A percentile compares a stretch with the other conserved stretches of the same genome.
These are phyloP conservation scores for Candida multigemmis DNA, from an alignment of 805 yeast species.

Conservation along the genomic window DNA sequence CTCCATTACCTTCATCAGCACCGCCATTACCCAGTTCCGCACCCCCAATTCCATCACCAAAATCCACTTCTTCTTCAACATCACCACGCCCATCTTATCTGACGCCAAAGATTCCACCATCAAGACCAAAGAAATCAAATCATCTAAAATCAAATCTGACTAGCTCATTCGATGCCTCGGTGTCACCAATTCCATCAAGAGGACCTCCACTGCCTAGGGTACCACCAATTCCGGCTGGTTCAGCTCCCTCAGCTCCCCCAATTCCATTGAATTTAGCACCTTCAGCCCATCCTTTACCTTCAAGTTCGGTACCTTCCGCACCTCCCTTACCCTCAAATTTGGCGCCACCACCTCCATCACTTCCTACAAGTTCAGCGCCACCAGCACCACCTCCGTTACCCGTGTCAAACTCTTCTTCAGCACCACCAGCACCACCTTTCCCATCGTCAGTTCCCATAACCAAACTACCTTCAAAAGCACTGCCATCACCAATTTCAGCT, in stretches of 20 bases:
- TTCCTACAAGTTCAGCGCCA: conserved; percentile 7
- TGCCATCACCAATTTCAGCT: conserved; percentile 20
- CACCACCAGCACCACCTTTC: conserved; percentile 8
- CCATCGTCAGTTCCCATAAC: conserved; percentile 4
- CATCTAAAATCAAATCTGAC: conserved; percentile 19
- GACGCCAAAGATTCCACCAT: conserved; percentile 29
- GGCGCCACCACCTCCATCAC: conserved; percentile 8
- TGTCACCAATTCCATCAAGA: conserved; percentile 10
- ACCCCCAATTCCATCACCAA: conserved; percentile 9
- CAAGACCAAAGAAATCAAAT: conserved; percentile 28
- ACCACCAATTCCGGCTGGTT: conserved; percentile 7
- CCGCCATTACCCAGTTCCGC: conserved; percentile 7
- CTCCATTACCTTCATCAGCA: conserved; percentile 10
- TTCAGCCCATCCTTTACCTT: conserved; percentile 7
- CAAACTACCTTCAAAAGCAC: conserved; percentile 3
- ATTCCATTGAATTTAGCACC: conserved; percentile 5
- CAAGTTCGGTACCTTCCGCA: conserved; percentile 9
- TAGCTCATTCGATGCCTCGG: conserved; percentile 8
- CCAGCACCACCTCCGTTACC: conserved; percentile 10
- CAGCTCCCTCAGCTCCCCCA: conserved; percentile 7
- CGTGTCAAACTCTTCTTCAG: conserved; percentile 8
- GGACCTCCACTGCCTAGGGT: conserved; percentile 10
- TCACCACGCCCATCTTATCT: conserved; percentile 4
- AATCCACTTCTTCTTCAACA: conserved; percentile 9
- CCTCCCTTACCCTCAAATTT: conserved; percentile 9